These are phyloP conservation scores for Salix arbutifolia DNA, from an alignment of 345 rosid genomes.

Conservation along the genomic window DNA sequence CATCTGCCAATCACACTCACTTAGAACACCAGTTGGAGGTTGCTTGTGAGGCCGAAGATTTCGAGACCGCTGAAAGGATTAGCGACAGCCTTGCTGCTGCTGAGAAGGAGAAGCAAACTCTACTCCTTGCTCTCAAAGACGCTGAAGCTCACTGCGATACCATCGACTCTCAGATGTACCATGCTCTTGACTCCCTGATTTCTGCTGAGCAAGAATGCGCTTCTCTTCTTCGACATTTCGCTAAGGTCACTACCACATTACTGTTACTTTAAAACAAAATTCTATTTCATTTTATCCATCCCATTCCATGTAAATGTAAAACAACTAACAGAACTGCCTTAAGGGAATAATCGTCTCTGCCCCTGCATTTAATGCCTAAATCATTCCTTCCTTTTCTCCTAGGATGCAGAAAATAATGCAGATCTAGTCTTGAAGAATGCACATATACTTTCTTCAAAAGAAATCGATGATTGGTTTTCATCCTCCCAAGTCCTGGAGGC, in stretches of 20 bases:
- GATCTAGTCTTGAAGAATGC: conserved; percentile 46
- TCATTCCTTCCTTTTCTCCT: conserved; percentile 2
- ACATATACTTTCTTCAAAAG: conserved; percentile 35
- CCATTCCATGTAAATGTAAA: neutral
- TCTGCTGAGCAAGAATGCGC: conserved; percentile 72
- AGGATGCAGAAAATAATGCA: conserved; percentile 64
- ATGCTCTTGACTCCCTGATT: conserved; percentile 56
- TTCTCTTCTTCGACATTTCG: conserved; percentile 49
- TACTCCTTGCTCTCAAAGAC: conserved; percentile 47
- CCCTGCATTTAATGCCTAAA: too few relatives aligned
- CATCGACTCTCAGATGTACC: conserved; percentile 56
- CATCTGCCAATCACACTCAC: conserved; percentile 43
- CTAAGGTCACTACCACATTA: conserved; percentile 38
- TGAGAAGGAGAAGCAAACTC: conserved; percentile 48
- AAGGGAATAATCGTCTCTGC: too few relatives aligned
- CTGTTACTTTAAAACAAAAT: neutral
- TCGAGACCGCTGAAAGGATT: conserved; percentile 69
- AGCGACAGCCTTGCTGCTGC: conserved; percentile 62
- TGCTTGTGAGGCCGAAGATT: conserved; percentile 84
- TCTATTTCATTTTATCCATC: neutral
- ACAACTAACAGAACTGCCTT: neutral
- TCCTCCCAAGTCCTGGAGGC: conserved; percentile 57
- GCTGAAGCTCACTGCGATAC: conserved; percentile 59
- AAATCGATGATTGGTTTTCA: conserved; percentile 58
- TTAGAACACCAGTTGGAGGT: conserved; percentile 70